These are phyloP conservation scores for Odonthalia washingtoniensis DNA, from an alignment of 31 red algal genomes.

Conservation along the genomic window DNA sequence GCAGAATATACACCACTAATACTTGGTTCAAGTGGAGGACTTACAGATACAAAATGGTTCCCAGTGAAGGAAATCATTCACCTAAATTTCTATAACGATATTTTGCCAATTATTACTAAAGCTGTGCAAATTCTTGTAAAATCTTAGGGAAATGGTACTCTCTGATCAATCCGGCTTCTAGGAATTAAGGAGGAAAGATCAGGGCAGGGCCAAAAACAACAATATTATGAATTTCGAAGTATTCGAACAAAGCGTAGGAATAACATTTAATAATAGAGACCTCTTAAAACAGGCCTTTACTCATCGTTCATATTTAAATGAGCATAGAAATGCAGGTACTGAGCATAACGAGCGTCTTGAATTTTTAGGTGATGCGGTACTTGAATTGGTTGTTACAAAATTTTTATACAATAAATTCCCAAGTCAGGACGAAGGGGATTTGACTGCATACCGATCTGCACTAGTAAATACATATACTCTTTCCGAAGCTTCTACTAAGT, in stretches of 20 bases:
- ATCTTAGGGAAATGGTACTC: neutral
- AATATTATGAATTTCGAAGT: neutral
- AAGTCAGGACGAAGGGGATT: neutral
- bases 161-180: too few relatives aligned
- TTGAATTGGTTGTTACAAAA: conserved; percentile 11
- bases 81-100: conserved; percentile 1
- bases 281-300: neutral
- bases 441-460: conserved; percentile 6
- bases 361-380: conserved; percentile 36
- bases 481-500: neutral
- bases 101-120: conserved; percentile 2
- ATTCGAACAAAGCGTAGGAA: conserved; percentile 9
- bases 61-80: neutral
- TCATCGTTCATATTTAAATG: conserved; percentile 22
- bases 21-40: neutral
- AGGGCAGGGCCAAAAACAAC: neutral
- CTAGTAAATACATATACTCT: neutral
- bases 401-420: conserved; percentile 11
- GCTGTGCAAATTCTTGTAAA: neutral
- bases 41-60: conserved; percentile 17
- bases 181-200: too few relatives aligned
- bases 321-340: neutral
- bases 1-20: conserved; percentile 13
- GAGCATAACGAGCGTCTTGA: conserved; percentile 40
- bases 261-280: conserved; percentile 7